Percentiles rank a stretch among this genome's conserved stretches.
These are phyloP conservation scores for Drechslerella dactyloides DNA, from an alignment of 2,329 filamentous ascomycete species.

Conservation along the genomic window DNA sequence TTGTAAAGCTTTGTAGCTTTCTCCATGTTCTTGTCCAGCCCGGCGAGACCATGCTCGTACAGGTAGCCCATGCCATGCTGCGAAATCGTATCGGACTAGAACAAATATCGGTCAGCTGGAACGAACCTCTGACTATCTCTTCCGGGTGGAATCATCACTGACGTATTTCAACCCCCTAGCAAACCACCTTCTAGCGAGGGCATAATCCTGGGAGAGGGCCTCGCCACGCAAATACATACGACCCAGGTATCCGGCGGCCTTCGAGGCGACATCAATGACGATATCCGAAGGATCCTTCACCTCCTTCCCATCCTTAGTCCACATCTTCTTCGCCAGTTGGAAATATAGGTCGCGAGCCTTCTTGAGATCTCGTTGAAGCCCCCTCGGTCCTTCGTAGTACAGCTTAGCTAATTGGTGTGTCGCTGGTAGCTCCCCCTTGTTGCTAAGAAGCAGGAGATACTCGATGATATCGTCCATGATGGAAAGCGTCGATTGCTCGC, in stretches of 20 bases:
- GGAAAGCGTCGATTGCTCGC: conserved; percentile 80
- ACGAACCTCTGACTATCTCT: background rate
- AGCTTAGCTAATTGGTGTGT: conserved; percentile 84
- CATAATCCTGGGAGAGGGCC: conserved; percentile 78
- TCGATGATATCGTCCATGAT: conserved; percentile 93
- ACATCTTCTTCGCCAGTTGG: conserved; percentile 78
- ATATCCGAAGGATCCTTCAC: conserved; percentile 74
- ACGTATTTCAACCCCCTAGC: conserved; percentile 70
- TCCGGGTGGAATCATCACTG: conserved; percentile 1
- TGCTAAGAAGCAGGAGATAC: conserved; percentile 86
- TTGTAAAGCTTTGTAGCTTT: conserved; percentile 78
- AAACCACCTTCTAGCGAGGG: conserved; percentile 81
- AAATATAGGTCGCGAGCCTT: conserved; percentile 81
- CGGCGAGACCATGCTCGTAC: conserved; percentile 75
- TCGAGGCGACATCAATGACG: conserved; percentile 66
- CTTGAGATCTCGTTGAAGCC: conserved; percentile 73
- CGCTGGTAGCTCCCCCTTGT: conserved; percentile 86
- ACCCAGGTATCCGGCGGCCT: conserved; percentile 84
- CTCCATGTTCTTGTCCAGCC: conserved; percentile 71
- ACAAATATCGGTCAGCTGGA: conserved; percentile 17
- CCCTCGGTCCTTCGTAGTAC: conserved; percentile 84
- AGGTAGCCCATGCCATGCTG: conserved; percentile 85
- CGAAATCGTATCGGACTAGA: conserved; percentile 76
- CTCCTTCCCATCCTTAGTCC: conserved; percentile 79
- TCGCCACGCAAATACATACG: conserved; percentile 90